Base-by-base conservation (phyloP, 352 stramenopile species). In the Pythium apleroticum region DNA sequence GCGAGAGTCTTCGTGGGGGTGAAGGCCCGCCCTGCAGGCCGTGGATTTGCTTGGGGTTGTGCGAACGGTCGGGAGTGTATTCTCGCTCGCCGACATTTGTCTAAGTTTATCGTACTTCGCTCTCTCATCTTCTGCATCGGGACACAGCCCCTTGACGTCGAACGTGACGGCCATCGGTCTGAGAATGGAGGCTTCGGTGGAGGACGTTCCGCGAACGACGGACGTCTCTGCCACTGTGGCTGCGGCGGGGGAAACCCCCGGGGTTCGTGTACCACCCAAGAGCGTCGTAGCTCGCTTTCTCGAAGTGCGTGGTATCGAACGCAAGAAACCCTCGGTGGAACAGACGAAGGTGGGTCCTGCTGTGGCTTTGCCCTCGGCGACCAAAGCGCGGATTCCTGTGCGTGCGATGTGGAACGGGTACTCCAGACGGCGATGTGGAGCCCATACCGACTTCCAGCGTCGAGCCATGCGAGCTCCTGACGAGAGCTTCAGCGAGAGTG, bases 401-500 rank as follows among this genome's bases (percentile, higher is more conserved):
- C 60, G 35, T 17, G 37, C 65, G 19, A 35, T 83, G 48, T 86
- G 77, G 65, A 65, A 72, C 14, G 56, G 43, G 39, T 89, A 84
- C 66, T 77, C 79, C 8, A 84, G 85, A 57, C 67, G 71, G 2
- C 31, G 28, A 10, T 52, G 76, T 28, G 78, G 78, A 6, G 33
- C 77, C 25, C 77, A 74, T 45, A 63, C 65, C 17, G 28, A 41
- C 8, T 48, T 55, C 0, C 55, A 81, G 12, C 72, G 68, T n/a
- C 56, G 27, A 4, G 79, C 77, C 5, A 71, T 90, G 63, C 59
- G 64, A 30, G 53, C 75, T 28, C 69, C 74, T 0, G 71, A 77
- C 17, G 76, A 86, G 15, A 46, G 65, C 49, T 84, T 75, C 56
- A 67, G 39, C 50, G 69, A 84, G 35, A 84, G 74, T 39, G 49